Conservation (phyloP, 1,284 basidiomycete genomes). For the Sporisorium reilianum region DNA sequence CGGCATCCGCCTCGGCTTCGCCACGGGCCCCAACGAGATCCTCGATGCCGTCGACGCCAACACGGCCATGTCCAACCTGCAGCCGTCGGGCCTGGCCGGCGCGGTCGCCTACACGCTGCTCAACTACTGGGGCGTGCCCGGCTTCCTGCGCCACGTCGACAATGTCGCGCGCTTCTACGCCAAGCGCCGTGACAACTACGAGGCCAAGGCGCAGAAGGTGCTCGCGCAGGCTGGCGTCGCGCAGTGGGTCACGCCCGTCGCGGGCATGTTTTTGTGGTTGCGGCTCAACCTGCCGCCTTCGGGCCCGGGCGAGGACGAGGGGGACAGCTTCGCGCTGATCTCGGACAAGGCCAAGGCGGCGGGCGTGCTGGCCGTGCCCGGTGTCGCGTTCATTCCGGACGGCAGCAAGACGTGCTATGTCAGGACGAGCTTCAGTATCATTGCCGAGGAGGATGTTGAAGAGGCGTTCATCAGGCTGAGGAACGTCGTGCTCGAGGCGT, state of each 20-base stretch:
- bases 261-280: constrained; percentile 75
- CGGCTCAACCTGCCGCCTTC: constrained; percentile 64
- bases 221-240: constrained; percentile 72
- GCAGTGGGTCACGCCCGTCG: constrained; percentile 82
- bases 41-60: constrained; percentile 80
- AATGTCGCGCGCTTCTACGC: constrained; percentile 82
- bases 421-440: constrained; percentile 63
- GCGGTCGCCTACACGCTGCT: constrained; percentile 80
- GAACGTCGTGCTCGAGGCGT: constrained; percentile 55
- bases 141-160: constrained; percentile 80
- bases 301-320: constrained; percentile 59
- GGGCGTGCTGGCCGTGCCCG: constrained; percentile 87
- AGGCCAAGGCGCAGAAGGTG: constrained; percentile 79
- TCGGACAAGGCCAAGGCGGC: constrained; percentile 80
- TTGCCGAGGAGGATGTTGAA: constrained; percentile 56
- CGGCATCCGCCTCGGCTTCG: constrained; percentile 77
- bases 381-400: constrained; percentile 72
- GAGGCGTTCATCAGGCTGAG: constrained; percentile 60
- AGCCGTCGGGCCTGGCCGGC: constrained; percentile 79
- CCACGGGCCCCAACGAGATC: constrained; percentile 81
- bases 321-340: constrained; percentile 83
- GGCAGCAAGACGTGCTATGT: constrained; percentile 58
- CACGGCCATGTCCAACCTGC: constrained; percentile 80
- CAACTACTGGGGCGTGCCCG: constrained; percentile 76
- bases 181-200: constrained; percentile 82